phyloP scores from a whole-genome alignment of 2,329 filamentous ascomycete genomes.

The Clonostachys rhizophaga region DNA sequence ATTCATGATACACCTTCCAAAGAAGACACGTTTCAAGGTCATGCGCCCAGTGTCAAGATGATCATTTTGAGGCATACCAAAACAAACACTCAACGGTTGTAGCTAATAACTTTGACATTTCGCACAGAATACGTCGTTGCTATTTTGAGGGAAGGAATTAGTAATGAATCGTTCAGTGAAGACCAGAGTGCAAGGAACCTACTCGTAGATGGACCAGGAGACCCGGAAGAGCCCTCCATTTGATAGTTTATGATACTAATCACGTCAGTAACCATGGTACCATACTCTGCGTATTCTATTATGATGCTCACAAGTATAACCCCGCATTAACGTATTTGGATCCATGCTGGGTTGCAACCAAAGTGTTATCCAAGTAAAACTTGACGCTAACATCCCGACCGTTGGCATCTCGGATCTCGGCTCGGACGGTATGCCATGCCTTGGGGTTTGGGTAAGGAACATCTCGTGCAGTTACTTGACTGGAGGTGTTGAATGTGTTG shows the following conservation, averaged over 20 bases:
- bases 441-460: constrained; percentile 38
- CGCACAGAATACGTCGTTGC: neutral
- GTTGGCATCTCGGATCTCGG: constrained; percentile 45
- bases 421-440: constrained; percentile 43
- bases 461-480: constrained; percentile 37
- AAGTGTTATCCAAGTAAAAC: constrained; percentile 47
- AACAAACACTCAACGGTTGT: neutral
- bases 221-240: constrained; percentile 39
- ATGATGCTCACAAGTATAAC: neutral
- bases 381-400: constrained; percentile 44
- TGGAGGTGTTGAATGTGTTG: constrained; percentile 49
- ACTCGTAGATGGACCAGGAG: constrained; percentile 25
- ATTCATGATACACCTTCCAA: no score
- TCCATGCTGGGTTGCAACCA: constrained; percentile 45
- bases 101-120: constrained; percentile 3
- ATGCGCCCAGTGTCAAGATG: no score
- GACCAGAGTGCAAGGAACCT: neutral
- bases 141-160: neutral
- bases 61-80: no score
- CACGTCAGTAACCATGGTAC: no score
- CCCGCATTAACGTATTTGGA: constrained; percentile 34
- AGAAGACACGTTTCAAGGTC: no score
- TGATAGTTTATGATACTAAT: constrained; percentile 36
- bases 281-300: no score
- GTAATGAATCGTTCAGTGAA: neutral